phyloP scores from a whole-genome alignment of 208 protist species.

The Phytomonas francai region DNA sequence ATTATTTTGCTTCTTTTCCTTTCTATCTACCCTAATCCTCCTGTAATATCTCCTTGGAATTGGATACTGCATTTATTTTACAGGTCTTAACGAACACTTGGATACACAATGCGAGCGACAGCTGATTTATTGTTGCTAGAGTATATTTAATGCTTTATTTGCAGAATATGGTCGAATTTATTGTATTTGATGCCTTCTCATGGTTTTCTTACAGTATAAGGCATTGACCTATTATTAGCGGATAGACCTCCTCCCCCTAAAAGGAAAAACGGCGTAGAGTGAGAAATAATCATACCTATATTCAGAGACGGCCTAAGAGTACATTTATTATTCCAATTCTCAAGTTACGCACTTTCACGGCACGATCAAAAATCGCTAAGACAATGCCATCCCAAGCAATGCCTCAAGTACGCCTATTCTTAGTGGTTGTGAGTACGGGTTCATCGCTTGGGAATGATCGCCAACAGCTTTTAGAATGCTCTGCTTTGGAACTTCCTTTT shows the following conservation, averaged over 20 bases:
- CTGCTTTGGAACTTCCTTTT: not conserved
- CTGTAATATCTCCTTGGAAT: not conserved
- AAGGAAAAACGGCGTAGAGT: not conserved
- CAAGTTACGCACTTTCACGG: not conserved
- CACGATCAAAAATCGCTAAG: not conserved
- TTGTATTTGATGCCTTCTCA: not conserved
- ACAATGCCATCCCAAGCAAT: not conserved
- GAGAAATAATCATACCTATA: not conserved
- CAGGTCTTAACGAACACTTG: not conserved
- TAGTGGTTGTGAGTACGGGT: not conserved
- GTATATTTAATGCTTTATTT: not conserved
- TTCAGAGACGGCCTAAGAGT: not conserved
- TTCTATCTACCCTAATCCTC: not conserved
- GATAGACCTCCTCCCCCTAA: too few species aligned
- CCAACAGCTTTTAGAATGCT: not conserved
- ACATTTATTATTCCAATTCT: not conserved
- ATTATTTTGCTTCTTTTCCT: not conserved
- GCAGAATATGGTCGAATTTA: not conserved
- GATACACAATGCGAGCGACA: not conserved
- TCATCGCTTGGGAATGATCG: not conserved
- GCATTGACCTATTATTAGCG: not conserved
- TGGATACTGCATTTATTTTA: not conserved
- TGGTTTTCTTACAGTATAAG: not conserved
- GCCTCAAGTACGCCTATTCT: not conserved
- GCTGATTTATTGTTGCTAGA: not conserved